Evolutionary conservation across 306 rosid species (phyloP).

Genomic region (Alnus glutinosa): DNA sequence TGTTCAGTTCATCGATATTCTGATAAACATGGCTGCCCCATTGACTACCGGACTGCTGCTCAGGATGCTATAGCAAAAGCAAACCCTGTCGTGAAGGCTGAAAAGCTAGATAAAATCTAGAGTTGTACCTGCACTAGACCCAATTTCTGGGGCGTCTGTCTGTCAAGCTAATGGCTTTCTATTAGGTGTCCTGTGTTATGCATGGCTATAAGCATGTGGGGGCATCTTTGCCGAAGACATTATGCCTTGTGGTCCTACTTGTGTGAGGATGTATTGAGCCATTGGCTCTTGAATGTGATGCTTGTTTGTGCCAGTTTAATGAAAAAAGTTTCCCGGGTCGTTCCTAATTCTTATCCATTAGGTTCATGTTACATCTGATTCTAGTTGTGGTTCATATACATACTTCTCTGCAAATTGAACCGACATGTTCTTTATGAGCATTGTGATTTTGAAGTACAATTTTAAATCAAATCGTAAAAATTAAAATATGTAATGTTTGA

Average conservation of each 20-base stretch:
- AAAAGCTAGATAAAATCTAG: slow-evolving; percentile 44
- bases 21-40: slow-evolving; percentile 39
- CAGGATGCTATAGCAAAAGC: slow-evolving; percentile 45
- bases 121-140: not conserved
- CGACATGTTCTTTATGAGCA: not conserved
- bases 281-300: slow-evolving; percentile 12
- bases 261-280: not conserved
- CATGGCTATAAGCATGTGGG: slow-evolving; percentile 22
- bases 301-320: slow-evolving; percentile 6
- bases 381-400: not conserved
- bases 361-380: too few species aligned
- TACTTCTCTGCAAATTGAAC: not conserved
- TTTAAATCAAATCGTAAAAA: too few species aligned
- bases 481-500: too few species aligned
- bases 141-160: not conserved
- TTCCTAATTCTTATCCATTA: not conserved
- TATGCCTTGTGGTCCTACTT: slow-evolving; percentile 10
- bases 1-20: slow-evolving; percentile 46
- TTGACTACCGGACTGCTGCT: slow-evolving; percentile 35
- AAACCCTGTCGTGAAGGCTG: slow-evolving; percentile 47
- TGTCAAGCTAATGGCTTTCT: slow-evolving; percentile 8
- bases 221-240: not conserved
- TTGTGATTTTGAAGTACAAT: too few species aligned
- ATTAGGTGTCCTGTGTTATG: slow-evolving; percentile 13
- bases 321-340: not conserved